A percentile compares a stretch with the other conserved stretches of the same genome.
Evolutionary conservation across 768 basidiomycete species (phyloP).

Genomic region (Agrocybe chaxingu): DNA sequence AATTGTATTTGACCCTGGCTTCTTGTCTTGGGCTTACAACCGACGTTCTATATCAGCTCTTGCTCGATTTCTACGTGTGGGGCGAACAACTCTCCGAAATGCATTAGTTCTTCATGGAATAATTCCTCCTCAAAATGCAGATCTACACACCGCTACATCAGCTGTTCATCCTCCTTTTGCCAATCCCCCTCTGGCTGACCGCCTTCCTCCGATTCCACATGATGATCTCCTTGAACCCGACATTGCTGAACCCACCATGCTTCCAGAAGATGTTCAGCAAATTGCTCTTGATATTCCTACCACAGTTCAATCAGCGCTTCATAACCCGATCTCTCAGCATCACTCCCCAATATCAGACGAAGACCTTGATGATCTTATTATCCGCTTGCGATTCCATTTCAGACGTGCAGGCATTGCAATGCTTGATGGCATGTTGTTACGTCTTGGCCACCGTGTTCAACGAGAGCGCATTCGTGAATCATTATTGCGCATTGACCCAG

Average conservation of each 20-base stretch:
- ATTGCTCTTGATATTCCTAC: too few relatives aligned
- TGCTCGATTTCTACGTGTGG: conserved; percentile 12
- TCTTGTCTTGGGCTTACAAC: conserved; percentile 16
- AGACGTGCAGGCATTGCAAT: conserved; percentile 6
- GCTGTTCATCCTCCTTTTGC: too few relatives aligned
- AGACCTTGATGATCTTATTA: conserved; percentile 2
- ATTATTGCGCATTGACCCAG: conserved; percentile 4
- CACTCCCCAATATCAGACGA: background rate
- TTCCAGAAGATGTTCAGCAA: too few relatives aligned
- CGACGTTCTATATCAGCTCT: conserved; percentile 12
- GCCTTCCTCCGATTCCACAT: too few relatives aligned
- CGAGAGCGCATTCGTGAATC: background rate
- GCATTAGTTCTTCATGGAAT: conserved; percentile 13
- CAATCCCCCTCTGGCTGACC: too few relatives aligned
- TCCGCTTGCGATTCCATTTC: background rate
- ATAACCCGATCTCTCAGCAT: background rate
- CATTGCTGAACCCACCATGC: too few relatives aligned
- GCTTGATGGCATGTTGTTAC: conserved; percentile 6
- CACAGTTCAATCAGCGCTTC: background rate
- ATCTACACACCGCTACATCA: too few relatives aligned
- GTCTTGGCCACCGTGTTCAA: conserved; percentile 3
- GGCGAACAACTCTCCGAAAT: conserved; percentile 9
- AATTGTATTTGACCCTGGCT: conserved; percentile 14
- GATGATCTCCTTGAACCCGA: too few relatives aligned
- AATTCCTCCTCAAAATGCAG: background rate